Evolutionary conservation across 2,329 filamentous ascomycete genomes (phyloP), one percentile per base, ranked within the genome.

Genomic region (Xylariaceae sp.): DNA sequence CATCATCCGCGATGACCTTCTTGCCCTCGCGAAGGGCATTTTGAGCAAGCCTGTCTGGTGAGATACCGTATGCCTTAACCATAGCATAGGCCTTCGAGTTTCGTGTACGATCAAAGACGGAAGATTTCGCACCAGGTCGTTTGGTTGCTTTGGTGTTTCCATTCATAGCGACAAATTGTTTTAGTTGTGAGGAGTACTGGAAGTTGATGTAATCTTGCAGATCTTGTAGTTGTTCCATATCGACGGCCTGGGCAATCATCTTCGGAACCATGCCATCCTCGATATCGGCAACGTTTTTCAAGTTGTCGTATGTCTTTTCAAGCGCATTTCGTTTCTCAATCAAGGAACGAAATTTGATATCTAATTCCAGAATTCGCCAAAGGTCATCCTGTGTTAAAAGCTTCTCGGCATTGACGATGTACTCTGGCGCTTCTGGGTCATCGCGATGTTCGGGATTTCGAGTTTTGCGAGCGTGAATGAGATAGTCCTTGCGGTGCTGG

Each of bases 201-300:
- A 99, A 99, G 67, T 97, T 91, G 51, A 97, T 76, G 65, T 97
- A 97, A 67, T 99, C 94, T 68, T 97, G 92, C 27, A 99, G 74
- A 70, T 99, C 94, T 68, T 99, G 94, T 19, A 99, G 79, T 68
- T 99, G 94, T 68, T 99, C 94, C 78, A 96, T 91, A 0, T 88
- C 92, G 3, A 83, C 83, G 2, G 91, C 91, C 55, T 84, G 79
- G 0, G 81, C 79, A n/a, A 94, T 80, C 79, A 96, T 86, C 62
- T 91, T 86, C 45, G 92, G 87, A 41, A 97, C 84, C 54, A 89
- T 85, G 1, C 77, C 68, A 66, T 97, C 94, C 29, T 84, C 74
- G 26, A 91, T 76, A 3, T 80, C 79, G 19, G 82, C 74, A 4
- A 74, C 72, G 1, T 74, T 74, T 65, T 84, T 87, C 26, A 96